Evolutionary conservation across 1,284 basidiomycete genomes (phyloP).

Genomic region (Cryptococcus amylolentus): DNA sequence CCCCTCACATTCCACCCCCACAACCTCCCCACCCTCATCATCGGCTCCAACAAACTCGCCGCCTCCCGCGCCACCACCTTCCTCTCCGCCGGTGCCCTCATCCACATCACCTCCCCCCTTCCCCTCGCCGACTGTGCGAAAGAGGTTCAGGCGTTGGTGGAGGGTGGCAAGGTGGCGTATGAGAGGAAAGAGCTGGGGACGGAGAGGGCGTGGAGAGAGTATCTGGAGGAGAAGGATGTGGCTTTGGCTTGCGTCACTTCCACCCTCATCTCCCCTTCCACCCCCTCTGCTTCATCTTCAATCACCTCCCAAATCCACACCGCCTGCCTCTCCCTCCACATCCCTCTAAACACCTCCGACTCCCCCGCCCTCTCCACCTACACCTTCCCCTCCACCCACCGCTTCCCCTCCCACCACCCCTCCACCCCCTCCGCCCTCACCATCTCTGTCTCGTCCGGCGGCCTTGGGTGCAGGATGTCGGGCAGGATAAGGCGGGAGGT

Average conservation of each 20-base stretch:
- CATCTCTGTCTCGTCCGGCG: constrained; percentile 86
- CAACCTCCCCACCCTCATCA: constrained; percentile 59
- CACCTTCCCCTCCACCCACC: constrained; percentile 80
- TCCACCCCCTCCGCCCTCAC: constrained; percentile 62
- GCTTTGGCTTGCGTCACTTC: neutral
- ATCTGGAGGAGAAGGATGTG: neutral
- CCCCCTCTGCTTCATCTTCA: constrained; percentile 50
- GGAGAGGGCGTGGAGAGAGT: constrained; percentile 28
- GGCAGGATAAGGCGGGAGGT: constrained; percentile 78
- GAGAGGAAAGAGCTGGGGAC: constrained; percentile 16
- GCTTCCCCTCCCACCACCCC: constrained; percentile 56
- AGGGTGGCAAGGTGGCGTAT: constrained; percentile 57
- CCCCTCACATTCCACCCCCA: constrained; percentile 67
- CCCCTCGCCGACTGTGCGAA: constrained; percentile 55
- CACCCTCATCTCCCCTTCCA: constrained; percentile 57
- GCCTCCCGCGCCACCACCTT: constrained; percentile 75
- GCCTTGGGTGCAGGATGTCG: constrained; percentile 82
- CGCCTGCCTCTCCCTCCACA: constrained; percentile 58
- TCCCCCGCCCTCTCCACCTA: constrained; percentile 84
- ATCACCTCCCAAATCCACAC: constrained; percentile 59
- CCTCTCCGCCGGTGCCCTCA: constrained; percentile 73
- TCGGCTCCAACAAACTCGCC: constrained; percentile 73
- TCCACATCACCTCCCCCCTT: constrained; percentile 60
- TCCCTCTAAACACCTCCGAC: constrained; percentile 84
- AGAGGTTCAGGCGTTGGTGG: constrained; percentile 66